phyloP scores from a whole-genome alignment of 139 green algal genomes.

The Chlorella ohadii region DNA sequence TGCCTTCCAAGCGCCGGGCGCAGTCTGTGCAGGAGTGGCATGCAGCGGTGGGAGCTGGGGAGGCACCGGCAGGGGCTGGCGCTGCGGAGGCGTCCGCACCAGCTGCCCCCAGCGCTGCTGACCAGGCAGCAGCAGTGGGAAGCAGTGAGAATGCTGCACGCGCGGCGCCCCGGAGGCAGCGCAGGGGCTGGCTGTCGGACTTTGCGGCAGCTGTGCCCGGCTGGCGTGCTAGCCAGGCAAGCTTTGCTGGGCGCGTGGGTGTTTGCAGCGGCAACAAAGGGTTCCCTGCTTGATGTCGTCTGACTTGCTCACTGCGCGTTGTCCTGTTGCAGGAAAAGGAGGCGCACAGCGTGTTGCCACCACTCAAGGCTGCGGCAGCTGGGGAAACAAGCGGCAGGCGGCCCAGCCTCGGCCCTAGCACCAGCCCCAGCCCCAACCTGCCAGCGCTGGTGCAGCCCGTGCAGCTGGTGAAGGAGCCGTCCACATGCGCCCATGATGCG shows the following conservation, averaged over 20 bases:
- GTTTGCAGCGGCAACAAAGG: no score
- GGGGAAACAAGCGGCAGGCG: not conserved
- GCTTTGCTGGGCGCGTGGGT: not conserved
- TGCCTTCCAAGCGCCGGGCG: not conserved
- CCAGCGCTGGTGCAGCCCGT: no score
- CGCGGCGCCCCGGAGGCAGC: not conserved
- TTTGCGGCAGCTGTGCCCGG: not conserved
- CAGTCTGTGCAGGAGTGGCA: not conserved
- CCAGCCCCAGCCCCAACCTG: no score
- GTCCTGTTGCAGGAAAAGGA: not conserved
- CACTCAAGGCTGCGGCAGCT: not conserved
- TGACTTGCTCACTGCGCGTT: not conserved
- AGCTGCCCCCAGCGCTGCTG: not conserved
- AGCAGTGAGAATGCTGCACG: not conserved
- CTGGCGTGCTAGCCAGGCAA: not conserved
- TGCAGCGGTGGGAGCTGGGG: not conserved
- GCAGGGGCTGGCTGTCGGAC: constrained; percentile 12
- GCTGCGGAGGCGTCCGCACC: not conserved
- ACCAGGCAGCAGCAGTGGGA: not conserved
- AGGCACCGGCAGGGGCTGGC: not conserved
- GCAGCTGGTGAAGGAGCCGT: not conserved
- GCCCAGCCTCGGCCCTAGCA: no score
- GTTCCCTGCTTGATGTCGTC: no score
- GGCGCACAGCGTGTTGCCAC: not conserved
- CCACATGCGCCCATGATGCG: not conserved